A percentile compares a stretch with the other conserved stretches of the same genome.
Evolutionary conservation across 148 eudicot species (phyloP).

Genomic region (Salicornia ramosissima): DNA sequence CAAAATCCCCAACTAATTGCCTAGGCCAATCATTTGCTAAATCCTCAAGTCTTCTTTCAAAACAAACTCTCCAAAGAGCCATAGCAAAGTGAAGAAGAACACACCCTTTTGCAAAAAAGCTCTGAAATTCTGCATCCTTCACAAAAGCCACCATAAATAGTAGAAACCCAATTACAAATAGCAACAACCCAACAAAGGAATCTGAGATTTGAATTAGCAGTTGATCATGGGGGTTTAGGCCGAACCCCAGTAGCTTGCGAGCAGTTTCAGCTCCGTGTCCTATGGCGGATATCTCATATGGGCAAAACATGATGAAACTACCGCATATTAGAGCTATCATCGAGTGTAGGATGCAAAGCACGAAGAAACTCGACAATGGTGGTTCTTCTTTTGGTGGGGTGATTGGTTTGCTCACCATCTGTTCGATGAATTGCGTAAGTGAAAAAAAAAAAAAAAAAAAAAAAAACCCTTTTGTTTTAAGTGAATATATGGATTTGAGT

Average conservation of each 20-base stretch:
- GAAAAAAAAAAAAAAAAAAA: too few relatives aligned
- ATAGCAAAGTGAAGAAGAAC: slow-evolving; percentile 50
- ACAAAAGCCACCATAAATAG: slow-evolving; percentile 67
- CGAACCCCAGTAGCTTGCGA: slow-evolving; percentile 36
- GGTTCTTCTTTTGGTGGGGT: neutral
- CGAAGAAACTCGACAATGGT: slow-evolving; percentile 34
- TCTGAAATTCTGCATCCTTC: slow-evolving; percentile 55
- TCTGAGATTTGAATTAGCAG: slow-evolving; percentile 49
- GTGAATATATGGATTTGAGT: neutral
- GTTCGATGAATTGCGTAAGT: slow-evolving; percentile 3
- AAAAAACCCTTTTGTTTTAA: too few relatives aligned
- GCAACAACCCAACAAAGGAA: slow-evolving; percentile 56
- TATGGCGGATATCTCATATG: slow-evolving; percentile 43
- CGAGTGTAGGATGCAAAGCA: slow-evolving; percentile 55
- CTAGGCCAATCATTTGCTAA: slow-evolving; percentile 54
- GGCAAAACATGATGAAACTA: slow-evolving; percentile 48
- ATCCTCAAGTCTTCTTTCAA: slow-evolving; percentile 56
- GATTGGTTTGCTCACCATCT: slow-evolving; percentile 16
- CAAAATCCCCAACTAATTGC: slow-evolving; percentile 53
- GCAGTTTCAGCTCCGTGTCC: slow-evolving; percentile 60
- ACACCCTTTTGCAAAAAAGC: slow-evolving; percentile 67
- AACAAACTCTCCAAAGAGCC: slow-evolving; percentile 59
- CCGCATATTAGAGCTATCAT: slow-evolving; percentile 42
- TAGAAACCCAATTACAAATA: slow-evolving; percentile 47
- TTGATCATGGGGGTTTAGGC: slow-evolving; percentile 52